Evolutionary conservation across 2,329 filamentous ascomycete species (phyloP).

Genomic region (Epichloe brachyelytri): DNA sequence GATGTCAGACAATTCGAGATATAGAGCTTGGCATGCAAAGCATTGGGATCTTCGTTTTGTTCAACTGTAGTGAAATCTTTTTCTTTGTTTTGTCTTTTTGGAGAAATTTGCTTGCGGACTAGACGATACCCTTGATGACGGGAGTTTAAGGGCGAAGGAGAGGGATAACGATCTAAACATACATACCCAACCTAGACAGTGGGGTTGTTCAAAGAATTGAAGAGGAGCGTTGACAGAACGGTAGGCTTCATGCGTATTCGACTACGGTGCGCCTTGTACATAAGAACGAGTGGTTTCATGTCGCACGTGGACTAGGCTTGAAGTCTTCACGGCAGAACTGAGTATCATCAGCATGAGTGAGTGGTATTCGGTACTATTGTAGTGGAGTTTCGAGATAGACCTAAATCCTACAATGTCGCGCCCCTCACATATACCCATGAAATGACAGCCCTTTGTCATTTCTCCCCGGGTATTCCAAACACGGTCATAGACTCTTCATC

Average conservation of each 20-base stretch:
- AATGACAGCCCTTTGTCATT: neutral
- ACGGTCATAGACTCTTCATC: too few species aligned
- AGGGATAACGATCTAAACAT: neutral
- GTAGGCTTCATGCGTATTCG: too few species aligned
- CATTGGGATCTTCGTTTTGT: too few species aligned
- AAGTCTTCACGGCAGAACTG: too few species aligned
- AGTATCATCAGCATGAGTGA: neutral
- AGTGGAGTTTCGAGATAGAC: neutral
- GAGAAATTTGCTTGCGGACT: neutral
- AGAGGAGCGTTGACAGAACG: neutral
- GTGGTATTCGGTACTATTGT: neutral
- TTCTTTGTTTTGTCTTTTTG: neutral
- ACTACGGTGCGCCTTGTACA: too few species aligned
- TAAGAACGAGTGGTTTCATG: too few species aligned
- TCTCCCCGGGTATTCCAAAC: neutral
- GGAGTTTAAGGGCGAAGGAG: neutral
- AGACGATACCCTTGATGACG: neutral
- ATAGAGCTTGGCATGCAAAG: too few species aligned
- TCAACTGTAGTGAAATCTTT: too few species aligned
- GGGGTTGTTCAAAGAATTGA: neutral
- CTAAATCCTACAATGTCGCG: neutral
- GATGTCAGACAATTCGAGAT: too few species aligned
- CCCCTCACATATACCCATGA: neutral
- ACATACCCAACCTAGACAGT: neutral
- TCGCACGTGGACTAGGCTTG: too few species aligned